phyloP scores from a whole-genome alignment of 176 grass and related monocot species.

The Saccharum spontaneum region DNA sequence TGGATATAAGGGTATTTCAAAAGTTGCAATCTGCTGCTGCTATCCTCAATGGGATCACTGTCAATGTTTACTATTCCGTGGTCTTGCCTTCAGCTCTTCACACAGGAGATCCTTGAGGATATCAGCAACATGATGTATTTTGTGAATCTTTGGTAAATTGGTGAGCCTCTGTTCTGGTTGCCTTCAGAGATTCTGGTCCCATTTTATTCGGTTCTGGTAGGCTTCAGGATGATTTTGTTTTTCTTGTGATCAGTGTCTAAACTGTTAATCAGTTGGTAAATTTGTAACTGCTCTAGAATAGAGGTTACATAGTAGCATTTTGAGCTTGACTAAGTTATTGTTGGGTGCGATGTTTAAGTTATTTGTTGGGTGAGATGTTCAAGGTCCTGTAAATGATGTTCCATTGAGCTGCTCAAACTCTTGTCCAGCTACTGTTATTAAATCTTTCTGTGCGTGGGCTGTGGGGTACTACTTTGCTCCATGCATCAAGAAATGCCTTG shows the following conservation, averaged over 20 bases:
- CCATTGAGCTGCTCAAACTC: neutral
- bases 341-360: neutral
- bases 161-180: constrained; percentile 13
- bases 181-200: neutral
- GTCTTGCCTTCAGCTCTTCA: too few relatives aligned
- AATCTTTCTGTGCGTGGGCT: neutral
- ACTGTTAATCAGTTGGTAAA: constrained; percentile 19
- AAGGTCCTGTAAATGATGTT: constrained; percentile 40
- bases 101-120: too few relatives aligned
- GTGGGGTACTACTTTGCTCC: neutral
- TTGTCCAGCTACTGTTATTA: neutral
- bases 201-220: neutral
- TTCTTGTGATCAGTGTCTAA: too few relatives aligned
- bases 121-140: neutral
- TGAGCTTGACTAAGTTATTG: constrained; percentile 28
- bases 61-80: constrained; percentile 1
- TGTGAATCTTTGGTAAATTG: constrained; percentile 30
- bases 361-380: neutral
- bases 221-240: neutral
- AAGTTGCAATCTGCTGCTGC: constrained; percentile 46
- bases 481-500: neutral
- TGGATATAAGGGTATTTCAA: neutral
- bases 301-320: constrained; percentile 36
- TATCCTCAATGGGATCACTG: constrained; percentile 44
- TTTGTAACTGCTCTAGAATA: constrained; percentile 39